phyloP scores from a whole-genome alignment of 495 filamentous ascomycete genomes.

The Xanthoparmelia taractica region DNA sequence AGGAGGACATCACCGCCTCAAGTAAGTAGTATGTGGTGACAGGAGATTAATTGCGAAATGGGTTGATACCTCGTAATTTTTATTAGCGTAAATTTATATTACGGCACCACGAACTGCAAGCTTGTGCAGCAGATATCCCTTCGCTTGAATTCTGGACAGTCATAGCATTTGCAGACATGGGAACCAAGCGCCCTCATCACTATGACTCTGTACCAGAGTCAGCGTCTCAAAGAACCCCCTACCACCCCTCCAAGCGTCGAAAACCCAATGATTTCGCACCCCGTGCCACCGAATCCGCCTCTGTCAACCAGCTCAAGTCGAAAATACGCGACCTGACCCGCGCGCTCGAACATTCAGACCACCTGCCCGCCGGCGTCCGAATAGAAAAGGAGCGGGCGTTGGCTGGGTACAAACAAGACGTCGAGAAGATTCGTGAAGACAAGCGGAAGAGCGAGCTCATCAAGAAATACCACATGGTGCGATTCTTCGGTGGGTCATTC shows the following conservation, averaged over 20 bases:
- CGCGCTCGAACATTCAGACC: constrained; percentile 51
- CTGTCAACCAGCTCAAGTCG: constrained; percentile 24
- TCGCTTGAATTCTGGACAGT: not conserved
- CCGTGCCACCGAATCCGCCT: constrained; percentile 16
- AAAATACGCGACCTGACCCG: constrained; percentile 51
- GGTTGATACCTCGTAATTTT: not conserved
- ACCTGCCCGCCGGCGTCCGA: constrained; percentile 65
- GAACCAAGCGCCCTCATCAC: not conserved
- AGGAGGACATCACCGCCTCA: not conserved
- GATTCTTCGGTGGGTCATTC: constrained; percentile 67
- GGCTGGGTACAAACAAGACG: constrained; percentile 62
- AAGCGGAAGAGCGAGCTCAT: constrained; percentile 65
- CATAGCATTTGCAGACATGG: not conserved
- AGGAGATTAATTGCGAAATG: not conserved
- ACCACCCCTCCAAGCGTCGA: not conserved
- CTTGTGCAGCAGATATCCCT: not conserved
- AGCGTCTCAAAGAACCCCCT: not conserved
- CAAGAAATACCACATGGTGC: constrained; percentile 83
- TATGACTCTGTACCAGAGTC: not conserved
- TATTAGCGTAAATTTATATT: not conserved
- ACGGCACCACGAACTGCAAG: not conserved
- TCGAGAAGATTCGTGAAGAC: constrained; percentile 48
- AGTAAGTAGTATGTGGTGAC: not conserved
- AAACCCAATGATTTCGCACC: not conserved
- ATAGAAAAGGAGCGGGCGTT: constrained; percentile 77